A percentile compares a stretch with the other conserved stretches of the same genome.
Conservation (phyloP, 768 basidiomycete species). For the Nidularia pulvinata region DNA sequence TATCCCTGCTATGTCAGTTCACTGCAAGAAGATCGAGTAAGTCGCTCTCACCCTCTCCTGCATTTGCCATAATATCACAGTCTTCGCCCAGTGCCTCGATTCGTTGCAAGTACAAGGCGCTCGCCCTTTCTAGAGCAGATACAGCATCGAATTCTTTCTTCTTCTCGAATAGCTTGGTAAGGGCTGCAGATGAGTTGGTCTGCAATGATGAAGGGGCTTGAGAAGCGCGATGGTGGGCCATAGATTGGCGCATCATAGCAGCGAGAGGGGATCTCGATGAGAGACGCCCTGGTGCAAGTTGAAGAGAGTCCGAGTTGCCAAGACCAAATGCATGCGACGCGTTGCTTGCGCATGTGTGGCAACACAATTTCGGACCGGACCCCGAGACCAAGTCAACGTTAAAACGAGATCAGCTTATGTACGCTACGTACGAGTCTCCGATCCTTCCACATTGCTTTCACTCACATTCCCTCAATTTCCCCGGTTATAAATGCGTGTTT, state of each 20-base stretch:
- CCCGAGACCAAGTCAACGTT: too few relatives aligned
- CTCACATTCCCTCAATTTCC: too few relatives aligned
- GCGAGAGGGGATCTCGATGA: too few relatives aligned
- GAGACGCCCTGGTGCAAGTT: neutral
- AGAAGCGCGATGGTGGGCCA: slow-evolving; percentile 48
- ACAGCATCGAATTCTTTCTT: slow-evolving; percentile 83
- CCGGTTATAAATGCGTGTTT: too few relatives aligned
- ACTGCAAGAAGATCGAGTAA: neutral
- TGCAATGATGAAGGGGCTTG: slow-evolving; percentile 38
- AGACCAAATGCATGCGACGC: slow-evolving; percentile 7
- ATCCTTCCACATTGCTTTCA: too few relatives aligned
- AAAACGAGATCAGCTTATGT: too few relatives aligned
- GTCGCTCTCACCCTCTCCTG: slow-evolving; percentile 55
- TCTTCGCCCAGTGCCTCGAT: slow-evolving; percentile 71
- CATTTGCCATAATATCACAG: slow-evolving; percentile 76
- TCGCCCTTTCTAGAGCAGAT: slow-evolving; percentile 67
- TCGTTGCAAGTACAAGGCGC: slow-evolving; percentile 61
- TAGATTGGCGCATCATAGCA: too few relatives aligned
- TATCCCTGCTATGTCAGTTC: slow-evolving; percentile 13
- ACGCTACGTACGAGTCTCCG: too few relatives aligned
- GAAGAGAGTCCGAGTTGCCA: neutral
- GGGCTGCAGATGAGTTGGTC: slow-evolving; percentile 43
- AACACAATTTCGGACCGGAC: neutral
- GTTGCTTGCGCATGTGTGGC: slow-evolving; percentile 13
- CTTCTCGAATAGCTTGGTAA: slow-evolving; percentile 66